These are phyloP conservation scores for Suhomyces sp. DNA, from an alignment of 805 yeast genomes.

Conservation along the genomic window DNA sequence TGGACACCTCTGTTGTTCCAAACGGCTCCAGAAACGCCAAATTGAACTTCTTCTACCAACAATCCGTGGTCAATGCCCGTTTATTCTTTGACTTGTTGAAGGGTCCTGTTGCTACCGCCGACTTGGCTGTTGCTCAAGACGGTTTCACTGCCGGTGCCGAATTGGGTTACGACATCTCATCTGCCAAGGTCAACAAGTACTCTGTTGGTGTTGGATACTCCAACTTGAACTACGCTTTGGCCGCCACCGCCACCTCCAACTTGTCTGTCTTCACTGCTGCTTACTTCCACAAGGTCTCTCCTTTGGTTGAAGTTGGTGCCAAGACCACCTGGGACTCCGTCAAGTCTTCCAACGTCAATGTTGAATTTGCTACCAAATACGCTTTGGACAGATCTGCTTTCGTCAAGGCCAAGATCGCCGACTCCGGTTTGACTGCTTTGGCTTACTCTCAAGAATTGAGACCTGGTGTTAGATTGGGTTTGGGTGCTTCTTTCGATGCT, in stretches of 20 bases:
- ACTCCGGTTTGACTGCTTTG: constrained; percentile 90
- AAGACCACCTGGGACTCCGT: constrained; percentile 94
- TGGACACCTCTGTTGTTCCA: constrained; percentile 85
- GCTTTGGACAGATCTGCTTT: constrained; percentile 81
- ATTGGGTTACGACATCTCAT: constrained; percentile 91
- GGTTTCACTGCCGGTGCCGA: constrained; percentile 97
- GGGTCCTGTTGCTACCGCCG: constrained; percentile 95
- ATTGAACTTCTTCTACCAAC: constrained; percentile 85
- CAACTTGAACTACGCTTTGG: constrained; percentile 81
- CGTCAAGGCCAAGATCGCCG: constrained; percentile 95
- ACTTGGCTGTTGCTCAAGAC: constrained; percentile 90
- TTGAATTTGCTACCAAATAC: constrained; percentile 96
- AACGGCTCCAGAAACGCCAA: constrained; percentile 81
- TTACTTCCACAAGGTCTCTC: constrained; percentile 93
- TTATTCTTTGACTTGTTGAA: constrained; percentile 92
- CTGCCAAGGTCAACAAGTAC: constrained; percentile 91
- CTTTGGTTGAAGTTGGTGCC: constrained; percentile 94
- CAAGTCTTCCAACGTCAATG: constrained; percentile 74
- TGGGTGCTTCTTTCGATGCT: constrained; percentile 96
- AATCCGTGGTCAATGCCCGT: constrained; percentile 90
- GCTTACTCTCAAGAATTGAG: constrained; percentile 92
- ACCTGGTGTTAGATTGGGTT: constrained; percentile 95
- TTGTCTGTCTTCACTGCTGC: constrained; percentile 89
- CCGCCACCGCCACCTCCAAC: constrained; percentile 82
- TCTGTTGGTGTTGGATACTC: constrained; percentile 92